These are phyloP conservation scores for Diaporthe sp. DNA, from an alignment of 2,329 filamentous ascomycete genomes.

Conservation along the genomic window DNA sequence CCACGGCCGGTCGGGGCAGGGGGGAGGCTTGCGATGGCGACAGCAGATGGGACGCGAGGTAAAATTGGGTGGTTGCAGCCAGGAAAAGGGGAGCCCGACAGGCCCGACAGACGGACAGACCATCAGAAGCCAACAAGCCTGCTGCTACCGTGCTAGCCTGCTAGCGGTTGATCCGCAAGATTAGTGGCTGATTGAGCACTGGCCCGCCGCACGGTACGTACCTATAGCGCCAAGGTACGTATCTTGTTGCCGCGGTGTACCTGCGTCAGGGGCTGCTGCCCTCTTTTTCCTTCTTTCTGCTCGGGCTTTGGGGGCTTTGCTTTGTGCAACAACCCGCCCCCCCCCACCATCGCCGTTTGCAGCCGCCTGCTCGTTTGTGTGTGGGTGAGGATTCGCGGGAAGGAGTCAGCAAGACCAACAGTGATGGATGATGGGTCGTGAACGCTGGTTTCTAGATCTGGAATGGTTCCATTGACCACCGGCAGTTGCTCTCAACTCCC, in stretches of 20 bases:
- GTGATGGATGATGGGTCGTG: neutral
- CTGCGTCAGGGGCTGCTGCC: conserved; percentile 15
- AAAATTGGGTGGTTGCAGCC: conserved; percentile 24
- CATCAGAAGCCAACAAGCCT: conserved; percentile 25
- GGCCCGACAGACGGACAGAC: neutral
- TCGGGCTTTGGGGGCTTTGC: neutral
- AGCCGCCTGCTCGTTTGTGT: neutral
- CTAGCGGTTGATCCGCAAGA: conserved; percentile 25
- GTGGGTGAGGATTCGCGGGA: neutral
- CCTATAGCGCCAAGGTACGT: neutral
- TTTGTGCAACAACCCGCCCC: neutral
- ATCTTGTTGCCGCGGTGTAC: conserved; percentile 12
- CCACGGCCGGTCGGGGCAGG: neutral
- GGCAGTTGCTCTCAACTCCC: conserved; percentile 19
- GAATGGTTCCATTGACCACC: neutral
- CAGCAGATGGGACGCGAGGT: conserved; percentile 12
- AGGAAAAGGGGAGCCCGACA: conserved; percentile 12
- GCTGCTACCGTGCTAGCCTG: conserved; percentile 15
- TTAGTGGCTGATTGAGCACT: conserved; percentile 16
- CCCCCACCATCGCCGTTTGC: conserved; percentile 5
- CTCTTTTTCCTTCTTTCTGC: neutral
- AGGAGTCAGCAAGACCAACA: neutral
- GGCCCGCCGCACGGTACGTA: neutral
- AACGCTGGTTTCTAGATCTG: conserved; percentile 6
- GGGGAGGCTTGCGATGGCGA: conserved; percentile 11